phyloP scores from a whole-genome alignment of 1,284 basidiomycete genomes.

The Sporisorium exsertum region DNA sequence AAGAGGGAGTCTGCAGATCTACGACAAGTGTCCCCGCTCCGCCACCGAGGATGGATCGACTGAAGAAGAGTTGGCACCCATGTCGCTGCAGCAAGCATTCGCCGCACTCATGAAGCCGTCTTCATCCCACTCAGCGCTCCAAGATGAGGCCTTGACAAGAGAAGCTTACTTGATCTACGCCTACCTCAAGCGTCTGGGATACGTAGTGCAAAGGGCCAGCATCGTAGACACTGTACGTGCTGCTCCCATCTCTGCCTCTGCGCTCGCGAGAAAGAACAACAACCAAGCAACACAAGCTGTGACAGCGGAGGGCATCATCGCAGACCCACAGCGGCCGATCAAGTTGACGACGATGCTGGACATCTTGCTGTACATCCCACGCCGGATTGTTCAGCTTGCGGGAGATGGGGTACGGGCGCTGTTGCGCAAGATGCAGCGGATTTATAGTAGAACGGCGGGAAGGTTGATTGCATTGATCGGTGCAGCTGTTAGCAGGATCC shows the following conservation, averaged over 20 bases:
- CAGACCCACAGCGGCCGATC: constrained; percentile 52
- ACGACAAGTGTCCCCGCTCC: constrained; percentile 11
- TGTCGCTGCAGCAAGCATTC: constrained; percentile 91
- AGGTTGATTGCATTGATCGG: constrained; percentile 7
- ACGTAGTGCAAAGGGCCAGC: constrained; percentile 80
- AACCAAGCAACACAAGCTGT: background rate
- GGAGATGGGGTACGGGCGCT: constrained; percentile 13
- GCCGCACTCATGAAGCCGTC: constrained; percentile 76
- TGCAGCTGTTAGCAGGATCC: background rate
- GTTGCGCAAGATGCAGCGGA: background rate
- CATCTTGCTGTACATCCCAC: constrained; percentile 45
- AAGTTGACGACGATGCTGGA: constrained; percentile 52
- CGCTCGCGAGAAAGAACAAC: constrained; percentile 25
- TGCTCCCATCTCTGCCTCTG: constrained; percentile 14
- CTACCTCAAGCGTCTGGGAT: constrained; percentile 90
- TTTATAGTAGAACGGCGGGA: constrained; percentile 1
- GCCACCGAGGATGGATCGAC: constrained; percentile 44
- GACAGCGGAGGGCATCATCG: constrained; percentile 30
- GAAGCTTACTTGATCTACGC: constrained; percentile 93
- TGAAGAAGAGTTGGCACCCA: constrained; percentile 72
- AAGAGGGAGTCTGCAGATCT: constrained; percentile 62
- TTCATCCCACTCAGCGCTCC: constrained; percentile 65
- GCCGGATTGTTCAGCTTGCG: constrained; percentile 38
- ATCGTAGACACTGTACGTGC: constrained; percentile 50
- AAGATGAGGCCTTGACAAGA: constrained; percentile 77